Conservation (phyloP, 1,139 yeast genomes). For the Pichia sp. region DNA sequence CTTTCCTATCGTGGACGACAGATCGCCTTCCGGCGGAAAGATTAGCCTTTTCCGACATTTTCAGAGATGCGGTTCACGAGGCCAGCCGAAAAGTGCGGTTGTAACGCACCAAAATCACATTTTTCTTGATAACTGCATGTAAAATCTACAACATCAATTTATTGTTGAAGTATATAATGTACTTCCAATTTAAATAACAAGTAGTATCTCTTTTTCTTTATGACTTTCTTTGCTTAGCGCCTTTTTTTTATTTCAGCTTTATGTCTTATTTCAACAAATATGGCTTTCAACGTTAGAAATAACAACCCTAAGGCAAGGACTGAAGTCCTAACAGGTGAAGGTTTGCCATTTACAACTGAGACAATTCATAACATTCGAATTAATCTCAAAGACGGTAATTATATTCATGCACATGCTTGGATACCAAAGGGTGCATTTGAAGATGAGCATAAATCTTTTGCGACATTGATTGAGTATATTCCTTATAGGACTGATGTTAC, state of each 20-base stretch:
- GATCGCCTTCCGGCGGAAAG: background rate
- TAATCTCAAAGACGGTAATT: slow-evolving; percentile 33
- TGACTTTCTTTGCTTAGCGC: background rate
- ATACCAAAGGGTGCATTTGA: slow-evolving; percentile 30
- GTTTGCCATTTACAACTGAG: slow-evolving; percentile 28
- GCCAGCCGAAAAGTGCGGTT: background rate
- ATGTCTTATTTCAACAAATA: slow-evolving; percentile 1
- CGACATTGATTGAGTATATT: slow-evolving; percentile 36
- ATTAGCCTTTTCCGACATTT: background rate
- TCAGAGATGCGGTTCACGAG: background rate
- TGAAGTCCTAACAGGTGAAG: slow-evolving; percentile 21
- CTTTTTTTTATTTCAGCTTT: background rate
- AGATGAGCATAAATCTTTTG: slow-evolving; percentile 24
- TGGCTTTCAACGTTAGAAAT: slow-evolving; percentile 28
- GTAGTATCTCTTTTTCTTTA: too few species aligned
- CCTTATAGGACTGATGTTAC: slow-evolving; percentile 42
- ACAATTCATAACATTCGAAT: slow-evolving; percentile 32
- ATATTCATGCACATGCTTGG: slow-evolving; percentile 37
- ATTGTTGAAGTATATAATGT: too few species aligned
- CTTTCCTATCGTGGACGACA: too few species aligned
- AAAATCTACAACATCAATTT: too few species aligned
- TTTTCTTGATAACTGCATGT: background rate
- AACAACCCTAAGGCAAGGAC: slow-evolving; percentile 19
- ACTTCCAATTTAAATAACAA: too few species aligned
- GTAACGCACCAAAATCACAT: background rate